phyloP scores from a whole-genome alignment of 805 yeast species.

The Yarrowia deformans region DNA sequence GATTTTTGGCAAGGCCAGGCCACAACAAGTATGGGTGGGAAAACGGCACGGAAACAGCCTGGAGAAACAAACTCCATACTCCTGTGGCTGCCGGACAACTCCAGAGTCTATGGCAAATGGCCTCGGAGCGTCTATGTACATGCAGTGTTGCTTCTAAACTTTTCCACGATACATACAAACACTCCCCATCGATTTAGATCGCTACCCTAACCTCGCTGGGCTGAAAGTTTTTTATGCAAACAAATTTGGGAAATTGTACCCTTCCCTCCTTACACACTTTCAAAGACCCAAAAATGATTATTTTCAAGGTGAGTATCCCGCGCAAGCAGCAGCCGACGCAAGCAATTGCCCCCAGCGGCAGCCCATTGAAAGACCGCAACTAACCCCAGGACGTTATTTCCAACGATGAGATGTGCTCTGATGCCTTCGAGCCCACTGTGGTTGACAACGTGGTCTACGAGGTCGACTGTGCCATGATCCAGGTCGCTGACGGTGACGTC shows the following conservation, averaged over 20 bases:
- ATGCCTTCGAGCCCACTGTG: constrained; percentile 88
- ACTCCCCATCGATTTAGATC: background rate
- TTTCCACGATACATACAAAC: background rate
- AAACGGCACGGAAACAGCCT: background rate
- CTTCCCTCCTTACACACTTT: constrained; percentile 36
- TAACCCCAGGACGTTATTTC: constrained; percentile 76
- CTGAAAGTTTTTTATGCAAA: constrained; percentile 33
- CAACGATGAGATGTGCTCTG: constrained; percentile 92
- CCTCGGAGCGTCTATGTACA: background rate
- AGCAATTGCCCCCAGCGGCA: background rate
- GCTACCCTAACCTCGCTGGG: constrained; percentile 16
- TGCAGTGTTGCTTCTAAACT: constrained; percentile 35
- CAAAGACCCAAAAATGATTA: constrained; percentile 32
- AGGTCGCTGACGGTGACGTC: constrained; percentile 81
- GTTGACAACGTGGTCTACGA: constrained; percentile 94
- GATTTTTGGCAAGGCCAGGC: background rate
- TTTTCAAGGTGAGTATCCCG: constrained; percentile 33
- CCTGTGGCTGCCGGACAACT: background rate
- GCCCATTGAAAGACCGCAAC: constrained; percentile 1
- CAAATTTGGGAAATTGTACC: constrained; percentile 23
- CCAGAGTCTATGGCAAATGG: background rate
- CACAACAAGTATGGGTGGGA: background rate
- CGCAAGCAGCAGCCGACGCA: background rate
- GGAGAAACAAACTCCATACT: background rate
- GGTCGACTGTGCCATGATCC: constrained; percentile 94